Percentiles rank a stretch among this genome's conserved stretches.
These are phyloP conservation scores for Metarhizium rileyi DNA, from an alignment of 2,329 filamentous ascomycete species.

Conservation along the genomic window DNA sequence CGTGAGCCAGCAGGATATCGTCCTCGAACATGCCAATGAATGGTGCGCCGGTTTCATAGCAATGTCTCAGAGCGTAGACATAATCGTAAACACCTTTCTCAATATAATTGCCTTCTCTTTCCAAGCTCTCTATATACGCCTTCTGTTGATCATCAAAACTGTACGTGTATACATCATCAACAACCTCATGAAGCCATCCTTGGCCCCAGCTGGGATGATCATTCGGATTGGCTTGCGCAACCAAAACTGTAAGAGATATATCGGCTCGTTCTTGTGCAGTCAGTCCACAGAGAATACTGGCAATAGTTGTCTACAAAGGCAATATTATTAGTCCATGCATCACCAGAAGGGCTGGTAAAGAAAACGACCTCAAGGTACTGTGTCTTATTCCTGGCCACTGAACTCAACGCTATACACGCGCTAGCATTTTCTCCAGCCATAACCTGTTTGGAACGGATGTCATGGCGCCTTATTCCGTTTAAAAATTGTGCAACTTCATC, in stretches of 20 bases:
- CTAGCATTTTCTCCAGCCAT: too few relatives aligned
- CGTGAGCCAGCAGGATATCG: neutral
- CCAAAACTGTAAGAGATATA: neutral
- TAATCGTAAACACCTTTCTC: conserved; percentile 1
- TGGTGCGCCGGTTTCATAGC: neutral
- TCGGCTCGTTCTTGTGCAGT: neutral
- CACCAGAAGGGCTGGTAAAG: too few relatives aligned
- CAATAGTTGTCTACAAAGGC: too few relatives aligned
- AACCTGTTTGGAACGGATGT: too few relatives aligned
- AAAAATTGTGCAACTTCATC: neutral
- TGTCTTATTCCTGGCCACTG: too few relatives aligned
- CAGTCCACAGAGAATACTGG: too few relatives aligned
- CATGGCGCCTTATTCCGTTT: neutral
- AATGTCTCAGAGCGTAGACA: neutral
- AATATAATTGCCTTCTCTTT: neutral
- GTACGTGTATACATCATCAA: neutral
- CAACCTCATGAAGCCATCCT: neutral
- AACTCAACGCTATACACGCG: too few relatives aligned
- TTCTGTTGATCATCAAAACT: neutral
- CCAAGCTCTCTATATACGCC: neutral
- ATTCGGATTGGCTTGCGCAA: neutral
- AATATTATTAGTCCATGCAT: too few relatives aligned
- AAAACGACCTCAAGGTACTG: too few relatives aligned
- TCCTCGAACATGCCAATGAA: conserved; percentile 1
- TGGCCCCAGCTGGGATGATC: neutral